Evolutionary conservation across 345 rosid species (phyloP), one percentile per base, ranked within the genome.

Genomic region (Rhizophora apiculata): DNA sequence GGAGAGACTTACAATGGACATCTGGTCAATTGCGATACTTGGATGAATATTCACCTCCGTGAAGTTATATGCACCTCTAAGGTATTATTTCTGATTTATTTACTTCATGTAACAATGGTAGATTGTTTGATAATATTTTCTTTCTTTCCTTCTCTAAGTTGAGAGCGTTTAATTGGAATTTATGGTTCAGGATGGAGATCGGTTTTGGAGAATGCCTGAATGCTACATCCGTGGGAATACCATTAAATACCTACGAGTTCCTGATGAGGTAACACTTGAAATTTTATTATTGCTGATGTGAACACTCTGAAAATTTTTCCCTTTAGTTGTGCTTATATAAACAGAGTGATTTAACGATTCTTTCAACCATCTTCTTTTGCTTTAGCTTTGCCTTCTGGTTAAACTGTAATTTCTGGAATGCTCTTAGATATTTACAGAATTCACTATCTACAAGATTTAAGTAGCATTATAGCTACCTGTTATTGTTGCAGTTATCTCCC

Each of bases 161-260:
- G 18, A 21, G 52, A 3, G 3, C 37, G n/a, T 67, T 51, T 56
- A 29, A 26, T 29, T 68, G 56, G 18, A 43, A 69, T 62, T 62
- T 64, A 13, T 67, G 18, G 46, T 82, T 67, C 76, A 96, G 99
- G 99, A 96, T 68, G 99, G 99, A 74, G 98, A 96, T 80, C 82
- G 96, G 62, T 96, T 92, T 92, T 96, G 99, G 99, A 83, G 98
- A 53, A 96, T 96, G 98, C 99, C 98, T 8, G 99, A 96, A 77
- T 96, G 99, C 87, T 96, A 96, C 69, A 92, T 96, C 63, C 97
- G 98, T 43, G 99, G 99, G 49, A 96, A 96, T 82, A 96, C 98
- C 54, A 96, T 96, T 46, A 96, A 96, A 82, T 92, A 92, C 78
- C 98, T 96, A 59, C 91, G 98, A 67, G 98, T 96, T 85, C 99